phyloP scores from a whole-genome alignment of 306 rosid genomes.

The Dalbergia cultrata region DNA sequence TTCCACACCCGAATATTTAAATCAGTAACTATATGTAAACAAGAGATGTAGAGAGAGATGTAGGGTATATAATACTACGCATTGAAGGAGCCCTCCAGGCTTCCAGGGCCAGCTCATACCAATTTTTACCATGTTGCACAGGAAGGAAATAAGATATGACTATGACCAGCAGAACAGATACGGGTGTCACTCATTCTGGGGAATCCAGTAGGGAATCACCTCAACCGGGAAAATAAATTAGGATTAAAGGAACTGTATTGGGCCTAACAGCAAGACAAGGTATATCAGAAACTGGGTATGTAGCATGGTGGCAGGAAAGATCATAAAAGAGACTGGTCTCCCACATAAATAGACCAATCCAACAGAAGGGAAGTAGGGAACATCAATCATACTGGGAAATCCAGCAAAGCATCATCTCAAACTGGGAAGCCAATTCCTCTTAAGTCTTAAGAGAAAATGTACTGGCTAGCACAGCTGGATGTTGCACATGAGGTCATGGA shows the following conservation, averaged over 20 bases:
- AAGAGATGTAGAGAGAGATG: slow-evolving; percentile 56
- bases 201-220: slow-evolving; percentile 41
- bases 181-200: slow-evolving; percentile 23
- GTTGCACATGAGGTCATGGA: slow-evolving; percentile 19
- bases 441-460: slow-evolving; percentile 32
- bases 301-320: slow-evolving; percentile 33
- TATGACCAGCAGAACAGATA: slow-evolving; percentile 43
- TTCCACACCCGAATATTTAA: slow-evolving; percentile 83
- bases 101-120: slow-evolving; percentile 46
- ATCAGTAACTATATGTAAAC: slow-evolving; percentile 75
- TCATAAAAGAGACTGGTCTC: slow-evolving; percentile 21
- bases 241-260: slow-evolving; percentile 30
- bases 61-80: slow-evolving; percentile 66
- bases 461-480: slow-evolving; percentile 26
- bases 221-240: slow-evolving; percentile 36
- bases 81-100: slow-evolving; percentile 62
- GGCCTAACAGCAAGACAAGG: slow-evolving; percentile 30
- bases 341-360: slow-evolving; percentile 20
- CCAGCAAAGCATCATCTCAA: slow-evolving; percentile 41
- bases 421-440: slow-evolving; percentile 38
- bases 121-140: slow-evolving; percentile 39
- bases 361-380: slow-evolving; percentile 6
- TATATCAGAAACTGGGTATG: slow-evolving; percentile 29
- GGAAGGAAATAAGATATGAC: slow-evolving; percentile 45
- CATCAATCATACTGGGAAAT: slow-evolving; percentile 44